phyloP scores from a whole-genome alignment of 108 stramenopile species.

The Aureococcus anophagefferens region DNA sequence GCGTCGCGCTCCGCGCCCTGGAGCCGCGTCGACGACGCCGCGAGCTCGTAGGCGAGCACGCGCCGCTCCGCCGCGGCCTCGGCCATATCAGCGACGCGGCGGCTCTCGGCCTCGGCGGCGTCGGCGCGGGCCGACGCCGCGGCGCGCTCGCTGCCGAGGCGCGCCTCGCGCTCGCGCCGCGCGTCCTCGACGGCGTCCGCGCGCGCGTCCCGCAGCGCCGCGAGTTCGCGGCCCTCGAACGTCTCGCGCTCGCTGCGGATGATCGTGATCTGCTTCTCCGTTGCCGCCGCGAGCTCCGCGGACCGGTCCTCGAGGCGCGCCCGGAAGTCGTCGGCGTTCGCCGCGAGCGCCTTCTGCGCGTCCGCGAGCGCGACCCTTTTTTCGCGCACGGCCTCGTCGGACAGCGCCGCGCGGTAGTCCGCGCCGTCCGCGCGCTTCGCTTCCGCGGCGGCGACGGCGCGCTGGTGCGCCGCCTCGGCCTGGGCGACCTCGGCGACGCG shows the following conservation, averaged over 20 bases:
- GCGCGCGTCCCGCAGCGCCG: background rate
- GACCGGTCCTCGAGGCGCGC: background rate
- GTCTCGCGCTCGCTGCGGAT: background rate
- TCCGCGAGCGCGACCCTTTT: background rate
- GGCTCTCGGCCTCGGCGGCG: background rate
- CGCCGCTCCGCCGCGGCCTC: background rate
- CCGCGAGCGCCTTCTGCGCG: background rate
- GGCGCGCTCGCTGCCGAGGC: background rate
- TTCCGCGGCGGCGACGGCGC: background rate
- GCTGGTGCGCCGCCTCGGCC: background rate
- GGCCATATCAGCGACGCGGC: background rate
- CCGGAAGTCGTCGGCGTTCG: background rate
- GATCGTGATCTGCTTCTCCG: background rate
- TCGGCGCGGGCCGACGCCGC: background rate
- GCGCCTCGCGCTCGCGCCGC: background rate
- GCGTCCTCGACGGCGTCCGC: background rate
- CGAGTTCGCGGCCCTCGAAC: background rate
- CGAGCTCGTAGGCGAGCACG: background rate
- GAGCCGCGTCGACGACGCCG: background rate
- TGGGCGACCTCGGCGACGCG: background rate
- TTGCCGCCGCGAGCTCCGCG: background rate
- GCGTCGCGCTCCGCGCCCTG: background rate
- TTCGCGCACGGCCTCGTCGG: background rate
- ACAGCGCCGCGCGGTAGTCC: background rate
- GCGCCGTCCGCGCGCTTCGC: background rate